A percentile compares a stretch with the other conserved stretches of the same genome.
Evolutionary conservation across 257 asterid species (phyloP).

Genomic region (Solanum verrucosum): DNA sequence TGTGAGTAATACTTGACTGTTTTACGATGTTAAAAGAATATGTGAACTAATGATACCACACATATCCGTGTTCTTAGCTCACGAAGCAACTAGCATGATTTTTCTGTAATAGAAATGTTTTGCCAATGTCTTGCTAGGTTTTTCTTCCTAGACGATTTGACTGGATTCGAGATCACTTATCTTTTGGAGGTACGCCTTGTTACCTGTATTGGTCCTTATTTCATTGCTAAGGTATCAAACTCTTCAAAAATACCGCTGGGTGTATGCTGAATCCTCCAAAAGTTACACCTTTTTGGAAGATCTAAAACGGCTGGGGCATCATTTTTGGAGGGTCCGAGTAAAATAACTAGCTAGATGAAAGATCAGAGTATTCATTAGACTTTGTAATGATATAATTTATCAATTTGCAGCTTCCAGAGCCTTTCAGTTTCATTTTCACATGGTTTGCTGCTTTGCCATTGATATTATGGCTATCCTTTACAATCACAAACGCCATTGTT

Average conservation of each 20-base stretch:
- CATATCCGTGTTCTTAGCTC: neutral
- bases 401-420: slow-evolving; percentile 86
- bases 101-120: neutral
- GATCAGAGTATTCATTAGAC: neutral
- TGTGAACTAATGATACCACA: neutral
- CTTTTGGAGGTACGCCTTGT: slow-evolving; percentile 67
- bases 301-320: neutral
- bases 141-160: slow-evolving; percentile 91
- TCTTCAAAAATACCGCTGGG: neutral
- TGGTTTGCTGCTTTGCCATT: slow-evolving; percentile 95
- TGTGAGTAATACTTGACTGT: slow-evolving; percentile 42
- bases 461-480: slow-evolving; percentile 62
- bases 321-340: neutral
- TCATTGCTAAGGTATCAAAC: neutral
- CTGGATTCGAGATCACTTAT: slow-evolving; percentile 88
- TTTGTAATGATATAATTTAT: neutral
- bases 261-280: neutral
- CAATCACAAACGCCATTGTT: slow-evolving; percentile 53
- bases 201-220: neutral
- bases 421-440: slow-evolving; percentile 93
- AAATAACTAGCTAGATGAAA: neutral
- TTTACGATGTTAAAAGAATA: neutral
- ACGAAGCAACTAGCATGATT: neutral
- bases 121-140: slow-evolving; percentile 37
- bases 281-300: neutral